Conservation (phyloP, 208 protist species). For the Wallacemonas sp. region DNA sequence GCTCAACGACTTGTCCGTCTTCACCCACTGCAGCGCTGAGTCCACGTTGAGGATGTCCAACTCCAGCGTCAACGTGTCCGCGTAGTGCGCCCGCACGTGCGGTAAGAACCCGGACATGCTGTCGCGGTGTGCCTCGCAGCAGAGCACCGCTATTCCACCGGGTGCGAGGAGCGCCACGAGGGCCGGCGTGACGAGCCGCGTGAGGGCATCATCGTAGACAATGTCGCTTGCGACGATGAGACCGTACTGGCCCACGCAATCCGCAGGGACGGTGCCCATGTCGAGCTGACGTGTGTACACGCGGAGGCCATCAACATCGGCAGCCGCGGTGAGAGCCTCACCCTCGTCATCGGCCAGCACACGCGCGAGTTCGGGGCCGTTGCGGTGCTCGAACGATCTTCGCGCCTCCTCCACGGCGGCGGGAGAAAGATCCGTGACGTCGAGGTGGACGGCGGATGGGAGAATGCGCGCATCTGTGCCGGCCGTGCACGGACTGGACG, state of each 20-base stretch:
- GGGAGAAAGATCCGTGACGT: constrained; percentile 49
- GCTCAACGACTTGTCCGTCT: constrained; percentile 27
- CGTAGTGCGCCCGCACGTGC: constrained; percentile 19
- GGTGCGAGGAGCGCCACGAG: constrained; percentile 36
- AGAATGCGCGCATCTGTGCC: no score
- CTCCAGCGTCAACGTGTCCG: constrained; percentile 26
- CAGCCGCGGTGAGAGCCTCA: not conserved
- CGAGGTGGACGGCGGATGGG: constrained; percentile 18
- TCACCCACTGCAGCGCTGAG: constrained; percentile 23
- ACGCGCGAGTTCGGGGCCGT: constrained; percentile 20
- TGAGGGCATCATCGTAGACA: constrained; percentile 60
- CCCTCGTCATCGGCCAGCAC: not conserved
- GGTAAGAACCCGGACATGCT: constrained; percentile 43
- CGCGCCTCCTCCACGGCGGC: constrained; percentile 37
- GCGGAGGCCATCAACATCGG: constrained; percentile 17
- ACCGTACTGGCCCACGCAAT: constrained; percentile 32
- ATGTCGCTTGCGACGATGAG: constrained; percentile 58
- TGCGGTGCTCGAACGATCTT: constrained; percentile 27
- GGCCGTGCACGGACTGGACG: no score
- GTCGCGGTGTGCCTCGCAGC: constrained; percentile 66
- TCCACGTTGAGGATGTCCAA: constrained; percentile 31
- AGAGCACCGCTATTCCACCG: constrained; percentile 50
- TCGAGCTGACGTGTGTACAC: constrained; percentile 25
- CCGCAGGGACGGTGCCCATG: constrained; percentile 30
- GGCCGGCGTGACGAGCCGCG: constrained; percentile 35